Percentiles rank a stretch among this genome's conserved stretches.
phyloP scores from a whole-genome alignment of 345 rosid genomes.

The Eucalyptus regnans region DNA sequence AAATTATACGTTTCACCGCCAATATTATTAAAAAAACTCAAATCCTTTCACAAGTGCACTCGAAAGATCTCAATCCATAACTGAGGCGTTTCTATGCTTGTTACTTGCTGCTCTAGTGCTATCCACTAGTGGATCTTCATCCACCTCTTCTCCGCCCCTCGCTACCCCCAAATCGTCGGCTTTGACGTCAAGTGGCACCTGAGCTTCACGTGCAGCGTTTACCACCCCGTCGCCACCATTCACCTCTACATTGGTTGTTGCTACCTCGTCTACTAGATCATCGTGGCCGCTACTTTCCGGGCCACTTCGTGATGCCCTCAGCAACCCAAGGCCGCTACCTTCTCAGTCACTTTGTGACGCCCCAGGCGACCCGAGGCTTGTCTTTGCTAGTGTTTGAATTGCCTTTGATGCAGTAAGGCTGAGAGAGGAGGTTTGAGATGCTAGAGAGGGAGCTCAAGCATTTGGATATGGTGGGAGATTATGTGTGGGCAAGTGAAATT shows the following conservation, averaged over 20 bases:
- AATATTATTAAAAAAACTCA: not conserved
- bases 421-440: not conserved
- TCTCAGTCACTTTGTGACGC: not conserved
- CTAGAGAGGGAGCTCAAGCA: not conserved
- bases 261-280: not conserved
- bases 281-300: not conserved
- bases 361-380: not conserved
- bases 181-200: not conserved
- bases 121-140: not conserved
- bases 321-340: too few species aligned
- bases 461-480: not conserved
- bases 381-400: not conserved
- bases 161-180: not conserved
- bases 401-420: not conserved
- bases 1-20: fast-evolving
- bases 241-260: not conserved
- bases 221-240: not conserved
- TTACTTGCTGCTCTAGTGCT: not conserved
- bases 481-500: not conserved
- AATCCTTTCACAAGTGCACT: not conserved
- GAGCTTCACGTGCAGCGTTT: not conserved
- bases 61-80: not conserved
- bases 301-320: not conserved
- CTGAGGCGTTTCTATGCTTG: not conserved
- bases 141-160: not conserved